Evolutionary conservation across 2,329 filamentous ascomycete genomes (phyloP).

Genomic region (Pseudohalonectria lignicola): DNA sequence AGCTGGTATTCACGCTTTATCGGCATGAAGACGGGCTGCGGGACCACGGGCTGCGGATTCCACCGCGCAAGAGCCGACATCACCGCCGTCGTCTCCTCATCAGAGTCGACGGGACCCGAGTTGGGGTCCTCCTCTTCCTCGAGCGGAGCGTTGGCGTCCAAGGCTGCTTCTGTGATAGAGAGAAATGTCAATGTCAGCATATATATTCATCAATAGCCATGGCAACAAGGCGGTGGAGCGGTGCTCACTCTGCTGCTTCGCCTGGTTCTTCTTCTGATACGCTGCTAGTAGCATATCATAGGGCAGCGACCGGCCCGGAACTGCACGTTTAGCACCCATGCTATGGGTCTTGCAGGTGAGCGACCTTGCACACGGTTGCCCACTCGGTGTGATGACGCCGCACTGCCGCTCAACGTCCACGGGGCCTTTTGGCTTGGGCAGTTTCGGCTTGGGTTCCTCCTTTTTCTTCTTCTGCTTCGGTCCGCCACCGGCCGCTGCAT

Average conservation of each 20-base stretch:
- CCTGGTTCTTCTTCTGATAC: conserved; percentile 97
- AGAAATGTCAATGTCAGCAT: conserved; percentile 11
- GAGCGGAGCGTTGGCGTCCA: conserved; percentile 85
- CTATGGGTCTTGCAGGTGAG: conserved; percentile 88
- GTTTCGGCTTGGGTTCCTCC: conserved; percentile 77
- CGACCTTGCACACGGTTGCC: conserved; percentile 76
- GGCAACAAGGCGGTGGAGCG: too few relatives aligned
- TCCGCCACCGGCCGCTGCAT: conserved; percentile 57
- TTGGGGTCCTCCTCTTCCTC: conserved; percentile 78
- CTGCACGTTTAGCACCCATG: conserved; percentile 89
- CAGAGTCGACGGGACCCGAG: conserved; percentile 75
- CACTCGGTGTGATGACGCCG: conserved; percentile 76
- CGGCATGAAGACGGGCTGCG: conserved; percentile 49
- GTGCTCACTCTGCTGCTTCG: conserved; percentile 82
- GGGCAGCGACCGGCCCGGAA: conserved; percentile 75
- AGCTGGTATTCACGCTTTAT: conserved; percentile 54
- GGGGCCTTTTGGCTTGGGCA: conserved; percentile 77
- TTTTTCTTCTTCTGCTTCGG: conserved; percentile 87
- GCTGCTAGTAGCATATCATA: conserved; percentile 86
- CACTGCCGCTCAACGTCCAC: conserved; percentile 93
- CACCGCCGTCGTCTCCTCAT: conserved; percentile 84
- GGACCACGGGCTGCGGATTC: conserved; percentile 66
- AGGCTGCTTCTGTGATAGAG: conserved; percentile 60
- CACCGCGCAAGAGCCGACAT: conserved; percentile 72
- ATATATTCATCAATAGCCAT: too few relatives aligned